Base-by-base conservation (phyloP, 192 early-diverging fungal genomes). In the Phlyctochytrium planicorne region DNA sequence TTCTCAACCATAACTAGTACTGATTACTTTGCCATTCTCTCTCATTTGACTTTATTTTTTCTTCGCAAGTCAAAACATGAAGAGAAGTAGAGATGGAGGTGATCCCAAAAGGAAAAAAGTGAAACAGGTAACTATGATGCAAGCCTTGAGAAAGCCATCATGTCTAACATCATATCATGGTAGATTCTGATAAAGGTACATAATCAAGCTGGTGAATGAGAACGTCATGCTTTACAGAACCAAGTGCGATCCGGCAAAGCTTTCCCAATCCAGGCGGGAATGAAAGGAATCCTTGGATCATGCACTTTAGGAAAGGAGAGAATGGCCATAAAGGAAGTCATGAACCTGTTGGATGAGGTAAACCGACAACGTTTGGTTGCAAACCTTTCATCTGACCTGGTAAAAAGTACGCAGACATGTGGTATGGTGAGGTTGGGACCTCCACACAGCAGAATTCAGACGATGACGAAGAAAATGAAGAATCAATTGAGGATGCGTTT, bases 281-380 rank as follows among this genome's bases (percentile, higher is more conserved):
- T 81, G 79, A 34, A 62, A 35, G 79, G 79, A n/a, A 63, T 81
- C 3, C 63, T 77, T 27, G 76, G 31, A 20, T 70, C 71, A 35
- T 68, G 67, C 35, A 31, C 1, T 3, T 47, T 74, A 33, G 53
- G 59, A 20, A 75, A 72, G 52, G 79, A 81, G 53, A 47, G 30
- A 33, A 31, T 30, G 0, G 75, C 75, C 10, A 68, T 64, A 2
- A 52, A 62, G 31, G 79, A 81, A 52, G 52, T 81, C 3, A 34
- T 47, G 2, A 37, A 4, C 1, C 47, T 77, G 34, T 69, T 81
- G 30, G 67, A 69, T 3, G 74, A 80, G 68, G 74, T 76, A 34
- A 52, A 29, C 31, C 30, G n/a, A 14, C 12, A 50, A 50, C 12
- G 12, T 50, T 50, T 50, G 10, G 12, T 50, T 14, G 40, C n/a